Evolutionary conservation across 495 filamentous ascomycete genomes (phyloP).

Genomic region (Saxophila tyrrhenica): DNA sequence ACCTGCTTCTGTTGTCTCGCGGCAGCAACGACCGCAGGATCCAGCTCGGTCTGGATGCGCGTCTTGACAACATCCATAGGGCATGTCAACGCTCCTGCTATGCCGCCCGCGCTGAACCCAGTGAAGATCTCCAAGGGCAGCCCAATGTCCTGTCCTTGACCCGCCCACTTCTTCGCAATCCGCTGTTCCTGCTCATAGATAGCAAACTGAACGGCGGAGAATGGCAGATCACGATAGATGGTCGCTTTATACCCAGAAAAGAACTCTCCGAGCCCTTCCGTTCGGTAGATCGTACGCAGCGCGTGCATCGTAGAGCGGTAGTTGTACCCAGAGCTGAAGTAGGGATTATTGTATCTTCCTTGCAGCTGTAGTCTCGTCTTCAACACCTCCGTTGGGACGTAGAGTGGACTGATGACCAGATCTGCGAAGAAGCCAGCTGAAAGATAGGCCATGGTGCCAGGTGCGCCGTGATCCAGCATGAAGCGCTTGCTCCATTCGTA

Average conservation of each 20-base stretch:
- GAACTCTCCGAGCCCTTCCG: constrained; percentile 72
- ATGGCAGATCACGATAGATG: constrained; percentile 86
- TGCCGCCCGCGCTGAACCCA: constrained; percentile 80
- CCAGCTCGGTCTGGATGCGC: constrained; percentile 87
- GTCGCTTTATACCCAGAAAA: constrained; percentile 95
- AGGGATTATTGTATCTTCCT: constrained; percentile 87
- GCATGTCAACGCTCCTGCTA: constrained; percentile 89
- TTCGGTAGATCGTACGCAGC: constrained; percentile 64
- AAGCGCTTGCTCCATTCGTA: constrained; percentile 91
- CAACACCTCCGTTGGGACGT: constrained; percentile 91
- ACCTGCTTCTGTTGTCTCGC: constrained; percentile 6
- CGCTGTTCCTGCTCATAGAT: constrained; percentile 92
- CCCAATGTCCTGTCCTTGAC: constrained; percentile 64
- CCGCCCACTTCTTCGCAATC: constrained; percentile 63
- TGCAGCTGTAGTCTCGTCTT: constrained; percentile 93
- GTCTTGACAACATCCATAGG: constrained; percentile 97
- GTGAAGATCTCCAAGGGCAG: constrained; percentile 76
- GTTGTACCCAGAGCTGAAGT: constrained; percentile 86
- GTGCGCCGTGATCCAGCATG: constrained; percentile 71
- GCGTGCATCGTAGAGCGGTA: constrained; percentile 74
- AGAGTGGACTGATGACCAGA: constrained; percentile 79
- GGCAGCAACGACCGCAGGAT: constrained; percentile 31
- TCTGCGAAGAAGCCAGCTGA: constrained; percentile 81
- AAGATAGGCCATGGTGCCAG: constrained; percentile 71
- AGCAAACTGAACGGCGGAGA: constrained; percentile 90